Evolutionary conservation across 768 basidiomycete species (phyloP), one percentile per base, ranked within the genome.

Genomic region (Lactarius quietus): DNA sequence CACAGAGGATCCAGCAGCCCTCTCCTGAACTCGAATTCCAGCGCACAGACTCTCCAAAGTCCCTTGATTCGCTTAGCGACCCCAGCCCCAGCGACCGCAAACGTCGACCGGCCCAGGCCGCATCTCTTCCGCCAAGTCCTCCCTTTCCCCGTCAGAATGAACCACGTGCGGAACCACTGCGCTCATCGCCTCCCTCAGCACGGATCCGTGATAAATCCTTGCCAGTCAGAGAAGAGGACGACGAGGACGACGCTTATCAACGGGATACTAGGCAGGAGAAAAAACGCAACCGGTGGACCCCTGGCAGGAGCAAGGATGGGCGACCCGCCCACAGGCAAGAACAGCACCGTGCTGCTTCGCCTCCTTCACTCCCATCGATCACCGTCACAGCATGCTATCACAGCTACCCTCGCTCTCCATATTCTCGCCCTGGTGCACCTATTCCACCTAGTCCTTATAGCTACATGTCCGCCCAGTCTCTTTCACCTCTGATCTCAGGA

Each of bases 391-490:
- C 83, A 17, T 88, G 86, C 73, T 77, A 88, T 43, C 84, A 85
- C 62, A 73, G 81, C 0, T 88, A 86, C 70, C 77, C 85, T 26
- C 82, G 80, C 31, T 82, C 85, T 1, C 78, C 83, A 29, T 63
- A 70, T 53, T 55, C 68, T 3, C 85, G 90, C 0, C 90, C 89
- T 0, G 84, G 86, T 64, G 90, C 89, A 0, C 91, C 91, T 18
- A 82, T 92, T 45, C 90, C 91, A 0, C 90, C 91, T 0, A 92
- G 91, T 0, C 90, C 89, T 4, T 87, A 89, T 61, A 87, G 83
- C 57, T 86, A 89, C 64, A 89, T 88, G 0, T 83, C 87, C 9
- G 87, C 88, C 1, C 87, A 88, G 0, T 87, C 89, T 0, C 90
- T 88, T 0, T 88, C 86, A 1, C 89, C 90, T 0, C 76, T 86